These are phyloP conservation scores for Aphanomyces cochlioides DNA, from an alignment of 352 stramenopile genomes.

Conservation along the genomic window DNA sequence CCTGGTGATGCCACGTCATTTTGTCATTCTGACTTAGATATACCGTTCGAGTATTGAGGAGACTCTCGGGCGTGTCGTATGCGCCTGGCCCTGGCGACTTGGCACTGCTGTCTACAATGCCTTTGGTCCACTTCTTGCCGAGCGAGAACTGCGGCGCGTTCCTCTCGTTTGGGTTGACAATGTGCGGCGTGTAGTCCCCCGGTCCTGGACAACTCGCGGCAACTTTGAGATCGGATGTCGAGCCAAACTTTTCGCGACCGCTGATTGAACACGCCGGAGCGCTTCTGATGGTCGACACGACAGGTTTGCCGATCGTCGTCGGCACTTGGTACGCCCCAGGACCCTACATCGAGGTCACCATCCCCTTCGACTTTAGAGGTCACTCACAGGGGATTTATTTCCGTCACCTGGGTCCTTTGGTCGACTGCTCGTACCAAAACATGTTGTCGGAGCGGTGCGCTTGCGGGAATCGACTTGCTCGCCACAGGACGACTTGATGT, in stretches of 20 bases:
- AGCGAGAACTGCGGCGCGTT: slow-evolving; percentile 64
- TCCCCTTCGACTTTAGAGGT: too few species aligned
- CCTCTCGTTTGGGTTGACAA: slow-evolving; percentile 67
- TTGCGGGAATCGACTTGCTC: slow-evolving; percentile 75
- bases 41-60: slow-evolving; percentile 40
- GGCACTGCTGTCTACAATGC: slow-evolving; percentile 36
- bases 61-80: slow-evolving; percentile 52
- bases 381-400: slow-evolving; percentile 45
- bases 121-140: slow-evolving; percentile 62
- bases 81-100: slow-evolving; percentile 58
- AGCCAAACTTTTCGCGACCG: slow-evolving; percentile 75
- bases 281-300: slow-evolving; percentile 57
- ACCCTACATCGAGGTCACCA: slow-evolving; percentile 32
- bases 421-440: slow-evolving; percentile 63
- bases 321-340: slow-evolving; percentile 64
- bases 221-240: slow-evolving; percentile 48
- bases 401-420: slow-evolving; percentile 43
- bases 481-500: slow-evolving; percentile 67
- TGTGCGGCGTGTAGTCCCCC: slow-evolving; percentile 56
- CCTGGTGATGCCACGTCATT: slow-evolving; percentile 8
- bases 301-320: slow-evolving; percentile 63
- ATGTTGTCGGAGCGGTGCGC: slow-evolving; percentile 52
- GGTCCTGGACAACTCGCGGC: slow-evolving; percentile 48
- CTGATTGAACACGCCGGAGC: slow-evolving; percentile 64
- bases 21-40: background rate